Conservation (phyloP, 306 rosid species). For the Quercus berberidifolia region DNA sequence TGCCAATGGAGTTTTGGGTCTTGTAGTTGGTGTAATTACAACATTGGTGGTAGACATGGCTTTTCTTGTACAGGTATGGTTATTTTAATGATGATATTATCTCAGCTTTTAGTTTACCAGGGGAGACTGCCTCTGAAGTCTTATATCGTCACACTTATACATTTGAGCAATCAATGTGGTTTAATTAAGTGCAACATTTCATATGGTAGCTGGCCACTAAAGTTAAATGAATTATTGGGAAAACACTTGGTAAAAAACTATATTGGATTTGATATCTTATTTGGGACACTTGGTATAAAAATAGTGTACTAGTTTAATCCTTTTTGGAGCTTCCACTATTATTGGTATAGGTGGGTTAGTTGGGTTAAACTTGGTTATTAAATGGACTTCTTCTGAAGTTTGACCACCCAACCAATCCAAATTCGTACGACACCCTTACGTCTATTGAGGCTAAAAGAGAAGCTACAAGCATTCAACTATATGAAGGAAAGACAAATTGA, state of each 20-base stretch:
- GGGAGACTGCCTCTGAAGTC: background rate
- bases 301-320: too few relatives aligned
- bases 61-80: conserved; percentile 91
- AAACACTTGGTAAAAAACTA: too few relatives aligned
- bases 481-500: background rate
- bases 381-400: background rate
- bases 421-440: background rate
- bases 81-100: background rate
- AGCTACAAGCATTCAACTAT: background rate
- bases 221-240: background rate
- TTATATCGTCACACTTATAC: background rate
- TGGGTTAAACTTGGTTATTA: background rate
- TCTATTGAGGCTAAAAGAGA: background rate
- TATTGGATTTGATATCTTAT: too few relatives aligned
- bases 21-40: conserved; percentile 93
- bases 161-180: background rate
- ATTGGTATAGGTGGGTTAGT: background rate
- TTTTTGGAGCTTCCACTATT: too few relatives aligned
- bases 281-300: too few relatives aligned
- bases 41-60: conserved; percentile 99
- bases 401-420: background rate
- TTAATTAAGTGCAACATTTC: background rate
- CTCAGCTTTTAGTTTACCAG: background rate
- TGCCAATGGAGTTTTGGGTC: conserved; percentile 99
- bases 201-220: background rate